A percentile compares a stretch with the other conserved stretches of the same genome.
Conservation (phyloP, 805 yeast genomes). For the Saturnispora kantuleensis region DNA sequence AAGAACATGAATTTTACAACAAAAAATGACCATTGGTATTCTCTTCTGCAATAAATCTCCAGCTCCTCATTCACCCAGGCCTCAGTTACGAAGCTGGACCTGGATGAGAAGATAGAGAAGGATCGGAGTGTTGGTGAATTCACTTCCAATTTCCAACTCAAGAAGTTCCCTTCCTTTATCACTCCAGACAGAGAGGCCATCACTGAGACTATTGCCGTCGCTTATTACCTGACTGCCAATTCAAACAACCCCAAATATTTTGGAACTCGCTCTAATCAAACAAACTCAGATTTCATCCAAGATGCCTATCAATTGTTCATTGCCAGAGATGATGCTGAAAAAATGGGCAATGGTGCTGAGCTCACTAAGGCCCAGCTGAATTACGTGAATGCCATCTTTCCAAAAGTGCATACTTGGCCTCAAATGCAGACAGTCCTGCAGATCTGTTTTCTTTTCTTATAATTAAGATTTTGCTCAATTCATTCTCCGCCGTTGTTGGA, state of each 20-base stretch:
- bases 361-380: not conserved
- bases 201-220: slow-evolving; percentile 54
- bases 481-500: not conserved
- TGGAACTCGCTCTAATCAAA: slow-evolving; percentile 55
- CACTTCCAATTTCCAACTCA: slow-evolving; percentile 48
- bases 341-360: not conserved
- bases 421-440: slow-evolving; percentile 1
- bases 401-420: slow-evolving; percentile 1
- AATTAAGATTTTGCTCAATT: not conserved
- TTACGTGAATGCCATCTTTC: slow-evolving; percentile 4
- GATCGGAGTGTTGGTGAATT: slow-evolving; percentile 31
- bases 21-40: slow-evolving; percentile 17
- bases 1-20: not conserved
- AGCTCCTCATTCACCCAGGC: slow-evolving; percentile 33
- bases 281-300: slow-evolving; percentile 50
- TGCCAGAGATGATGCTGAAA: slow-evolving; percentile 1
- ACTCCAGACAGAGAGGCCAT: slow-evolving; percentile 58
- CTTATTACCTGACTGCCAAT: slow-evolving; percentile 32
- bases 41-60: slow-evolving; percentile 17
- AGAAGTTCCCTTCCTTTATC: slow-evolving; percentile 50
- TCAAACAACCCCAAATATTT: slow-evolving; percentile 30
- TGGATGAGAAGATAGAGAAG: slow-evolving; percentile 42
- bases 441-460: not conserved
- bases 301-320: slow-evolving; percentile 15
- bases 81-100: slow-evolving; percentile 40